Conservation (phyloP, 1,139 yeast species). For the Suhomyces terraborum region DNA sequence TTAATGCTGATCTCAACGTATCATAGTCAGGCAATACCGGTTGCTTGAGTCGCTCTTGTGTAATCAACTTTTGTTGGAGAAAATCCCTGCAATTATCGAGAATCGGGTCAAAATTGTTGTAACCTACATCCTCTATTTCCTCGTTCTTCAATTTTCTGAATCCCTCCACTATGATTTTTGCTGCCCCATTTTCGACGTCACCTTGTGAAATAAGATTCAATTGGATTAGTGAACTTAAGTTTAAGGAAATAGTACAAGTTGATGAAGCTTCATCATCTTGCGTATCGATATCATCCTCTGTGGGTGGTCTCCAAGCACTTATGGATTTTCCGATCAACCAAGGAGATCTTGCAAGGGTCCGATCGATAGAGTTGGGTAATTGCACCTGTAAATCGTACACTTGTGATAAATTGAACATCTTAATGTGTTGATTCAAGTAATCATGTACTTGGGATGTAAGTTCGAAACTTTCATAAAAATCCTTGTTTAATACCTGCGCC, state of each 20-base stretch:
- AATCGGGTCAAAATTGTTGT: not conserved
- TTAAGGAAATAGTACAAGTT: constrained; percentile 1
- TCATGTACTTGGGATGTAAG: constrained; percentile 7
- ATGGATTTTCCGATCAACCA: constrained; percentile 15
- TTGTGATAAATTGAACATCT: constrained; percentile 11
- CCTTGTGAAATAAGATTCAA: constrained; percentile 5
- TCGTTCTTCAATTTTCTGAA: not conserved
- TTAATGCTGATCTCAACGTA: not conserved
- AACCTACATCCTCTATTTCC: not conserved
- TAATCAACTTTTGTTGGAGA: constrained; percentile 10
- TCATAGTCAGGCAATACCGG: constrained; percentile 4
- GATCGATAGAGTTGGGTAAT: constrained; percentile 6
- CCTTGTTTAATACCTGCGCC: constrained; percentile 12
- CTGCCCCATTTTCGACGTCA: not conserved
- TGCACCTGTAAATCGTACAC: constrained; percentile 13
- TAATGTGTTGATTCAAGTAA: constrained; percentile 1
- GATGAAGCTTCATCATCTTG: not conserved
- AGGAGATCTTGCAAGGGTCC: constrained; percentile 11
- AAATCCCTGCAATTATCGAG: constrained; percentile 9
- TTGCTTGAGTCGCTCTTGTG: constrained; percentile 4
- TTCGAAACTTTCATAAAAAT: constrained; percentile 8
- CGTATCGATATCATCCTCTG: not conserved
- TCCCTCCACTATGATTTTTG: constrained; percentile 5
- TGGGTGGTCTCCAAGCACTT: constrained; percentile 5
- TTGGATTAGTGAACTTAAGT: constrained; percentile 1